A percentile compares a stretch with the other conserved stretches of the same genome.
Evolutionary conservation across 2,329 filamentous ascomycete species (phyloP).

Genomic region (Aureobasidium namibiae): DNA sequence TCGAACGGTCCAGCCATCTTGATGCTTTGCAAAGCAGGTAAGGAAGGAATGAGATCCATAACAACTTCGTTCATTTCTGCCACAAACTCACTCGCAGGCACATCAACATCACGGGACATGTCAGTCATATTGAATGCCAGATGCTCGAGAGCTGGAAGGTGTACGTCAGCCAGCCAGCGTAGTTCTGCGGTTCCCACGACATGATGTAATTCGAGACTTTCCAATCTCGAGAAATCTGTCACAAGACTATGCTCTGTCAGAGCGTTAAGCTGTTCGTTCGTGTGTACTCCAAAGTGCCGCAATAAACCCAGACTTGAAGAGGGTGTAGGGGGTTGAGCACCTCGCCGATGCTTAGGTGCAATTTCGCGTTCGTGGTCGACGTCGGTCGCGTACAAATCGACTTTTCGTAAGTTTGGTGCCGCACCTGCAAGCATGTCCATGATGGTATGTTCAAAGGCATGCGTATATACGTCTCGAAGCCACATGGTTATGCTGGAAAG

Average conservation of each 20-base stretch:
- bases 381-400: neutral
- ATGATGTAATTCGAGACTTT: neutral
- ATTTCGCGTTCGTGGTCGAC: no score
- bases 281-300: no score
- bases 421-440: neutral
- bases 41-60: neutral
- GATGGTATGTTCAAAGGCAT: neutral
- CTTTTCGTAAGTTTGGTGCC: neutral
- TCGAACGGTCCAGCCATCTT: neutral
- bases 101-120: no score
- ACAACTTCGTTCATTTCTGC: neutral
- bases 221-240: neutral
- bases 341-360: no score
- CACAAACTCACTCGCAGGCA: accelerated
- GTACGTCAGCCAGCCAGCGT: neutral
- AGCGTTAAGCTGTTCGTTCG: no score
- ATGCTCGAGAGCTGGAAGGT: neutral
- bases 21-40: neutral
- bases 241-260: neutral
- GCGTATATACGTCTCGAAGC: neutral
- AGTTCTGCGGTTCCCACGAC: neutral
- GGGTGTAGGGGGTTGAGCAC: no score
- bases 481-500: neutral
- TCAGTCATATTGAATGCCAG: neutral
- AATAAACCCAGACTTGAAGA: no score